Percentiles rank a stretch among this genome's conserved stretches.
Conservation (phyloP, 164 flowering plant species). For the Houttuynia cordata region DNA sequence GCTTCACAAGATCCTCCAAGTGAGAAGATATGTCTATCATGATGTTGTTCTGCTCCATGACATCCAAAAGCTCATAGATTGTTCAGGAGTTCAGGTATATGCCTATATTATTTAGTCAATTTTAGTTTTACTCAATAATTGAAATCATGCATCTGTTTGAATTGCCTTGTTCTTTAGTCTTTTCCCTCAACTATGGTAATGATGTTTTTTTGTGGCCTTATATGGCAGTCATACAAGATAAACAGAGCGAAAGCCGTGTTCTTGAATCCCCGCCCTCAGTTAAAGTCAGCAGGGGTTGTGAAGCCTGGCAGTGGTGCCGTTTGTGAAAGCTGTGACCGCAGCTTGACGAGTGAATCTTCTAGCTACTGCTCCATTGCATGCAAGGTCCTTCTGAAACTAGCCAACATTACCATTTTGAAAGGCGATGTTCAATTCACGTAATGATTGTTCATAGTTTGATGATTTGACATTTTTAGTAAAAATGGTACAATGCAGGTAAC, state of each 20-base stretch:
- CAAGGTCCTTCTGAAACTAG: slow-evolving; percentile 23
- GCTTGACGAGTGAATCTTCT: slow-evolving; percentile 37
- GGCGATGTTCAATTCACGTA: too few species aligned
- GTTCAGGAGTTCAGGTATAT: slow-evolving; percentile 53
- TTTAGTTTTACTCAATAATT: background rate
- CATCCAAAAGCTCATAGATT: slow-evolving; percentile 47
- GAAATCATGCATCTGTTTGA: too few species aligned
- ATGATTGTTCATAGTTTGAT: too few species aligned
- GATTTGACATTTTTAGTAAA: too few species aligned
- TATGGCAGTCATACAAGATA: slow-evolving; percentile 46
- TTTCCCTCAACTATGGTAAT: background rate
- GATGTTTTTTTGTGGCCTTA: background rate
- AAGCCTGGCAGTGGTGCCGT: slow-evolving; percentile 32
- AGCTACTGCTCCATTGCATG: slow-evolving; percentile 67
- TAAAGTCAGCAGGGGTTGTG: slow-evolving; percentile 10
- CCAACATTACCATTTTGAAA: too few species aligned
- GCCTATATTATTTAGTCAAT: background rate
- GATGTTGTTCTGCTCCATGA: slow-evolving; percentile 60
- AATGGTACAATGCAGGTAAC: too few species aligned
- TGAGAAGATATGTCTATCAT: slow-evolving; percentile 62
- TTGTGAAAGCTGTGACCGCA: slow-evolving; percentile 52
- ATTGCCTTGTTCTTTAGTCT: background rate
- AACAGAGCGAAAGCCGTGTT: slow-evolving; percentile 62
- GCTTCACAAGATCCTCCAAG: slow-evolving; percentile 36
- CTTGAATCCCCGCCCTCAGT: slow-evolving; percentile 51